Conservation (phyloP, 1,284 basidiomycete genomes). For the Cystobasidium pallidum region DNA sequence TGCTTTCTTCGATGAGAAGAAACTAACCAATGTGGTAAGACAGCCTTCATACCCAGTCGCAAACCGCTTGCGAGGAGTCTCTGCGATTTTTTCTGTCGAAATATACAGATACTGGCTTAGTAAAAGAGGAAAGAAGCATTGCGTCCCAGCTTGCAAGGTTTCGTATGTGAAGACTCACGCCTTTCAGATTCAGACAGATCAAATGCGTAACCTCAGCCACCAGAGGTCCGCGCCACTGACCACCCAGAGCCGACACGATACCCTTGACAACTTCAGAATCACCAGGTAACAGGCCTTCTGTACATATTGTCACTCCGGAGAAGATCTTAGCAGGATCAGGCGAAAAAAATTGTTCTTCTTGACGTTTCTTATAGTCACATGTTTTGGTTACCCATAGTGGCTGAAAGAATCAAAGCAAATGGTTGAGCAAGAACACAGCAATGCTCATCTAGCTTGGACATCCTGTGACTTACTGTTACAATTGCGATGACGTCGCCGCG, state of each 20-base stretch:
- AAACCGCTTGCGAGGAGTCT: conserved; percentile 49
- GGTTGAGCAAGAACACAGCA: too few relatives aligned
- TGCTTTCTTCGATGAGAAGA: not conserved
- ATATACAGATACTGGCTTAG: not conserved
- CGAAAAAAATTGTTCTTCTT: conserved; percentile 68
- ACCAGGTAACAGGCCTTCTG: conserved; percentile 64
- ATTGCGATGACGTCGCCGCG: conserved; percentile 23
- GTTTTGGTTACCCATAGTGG: conserved; percentile 72
- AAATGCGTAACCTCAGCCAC: conserved; percentile 84
- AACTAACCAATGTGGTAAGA: conserved; percentile 53
- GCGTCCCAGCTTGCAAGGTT: too few relatives aligned
- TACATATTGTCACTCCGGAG: conserved; percentile 72
- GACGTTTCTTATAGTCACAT: conserved; percentile 64
- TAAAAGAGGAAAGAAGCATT: conserved; percentile 44
- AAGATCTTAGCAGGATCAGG: conserved; percentile 75
- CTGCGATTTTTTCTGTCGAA: conserved; percentile 48
- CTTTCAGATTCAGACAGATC: conserved; percentile 63
- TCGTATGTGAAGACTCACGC: conserved; percentile 51
- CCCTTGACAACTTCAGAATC: conserved; percentile 75
- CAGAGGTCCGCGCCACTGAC: conserved; percentile 73
- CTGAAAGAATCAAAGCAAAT: conserved; percentile 49
- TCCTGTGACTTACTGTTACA: conserved; percentile 14
- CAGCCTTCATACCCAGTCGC: conserved; percentile 49
- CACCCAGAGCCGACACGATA: conserved; percentile 74
- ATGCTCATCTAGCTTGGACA: too few relatives aligned